Evolutionary conservation across 305 asterid genomes (phyloP).

Genomic region (Ilex paraguariensis): DNA sequence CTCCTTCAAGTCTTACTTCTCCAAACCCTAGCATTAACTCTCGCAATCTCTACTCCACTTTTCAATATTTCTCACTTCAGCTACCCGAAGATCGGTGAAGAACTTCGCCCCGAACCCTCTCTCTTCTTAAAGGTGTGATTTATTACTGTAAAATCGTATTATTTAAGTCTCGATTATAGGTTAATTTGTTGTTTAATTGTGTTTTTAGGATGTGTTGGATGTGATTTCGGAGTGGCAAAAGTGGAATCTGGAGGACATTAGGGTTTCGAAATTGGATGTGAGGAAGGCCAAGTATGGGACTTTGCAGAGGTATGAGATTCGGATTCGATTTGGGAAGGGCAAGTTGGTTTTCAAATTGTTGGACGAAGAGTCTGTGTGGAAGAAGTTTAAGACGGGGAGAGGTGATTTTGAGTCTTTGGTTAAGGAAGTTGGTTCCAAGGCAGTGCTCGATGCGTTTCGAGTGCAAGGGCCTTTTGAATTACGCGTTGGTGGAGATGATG

Average conservation of each 20-base stretch:
- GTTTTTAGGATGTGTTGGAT: slow-evolving; percentile 52
- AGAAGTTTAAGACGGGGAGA: slow-evolving; percentile 34
- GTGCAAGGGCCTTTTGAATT: slow-evolving; percentile 71
- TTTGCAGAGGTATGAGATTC: slow-evolving; percentile 42
- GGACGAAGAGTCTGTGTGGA: slow-evolving; percentile 60
- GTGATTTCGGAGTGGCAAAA: slow-evolving; percentile 51
- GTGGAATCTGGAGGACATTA: slow-evolving; percentile 58
- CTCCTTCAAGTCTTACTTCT: slow-evolving; percentile 11
- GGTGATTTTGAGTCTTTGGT: slow-evolving; percentile 46
- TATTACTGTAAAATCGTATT: neutral
- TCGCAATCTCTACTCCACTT: slow-evolving; percentile 30
- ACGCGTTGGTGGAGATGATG: slow-evolving; percentile 46
- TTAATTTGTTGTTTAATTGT: neutral
- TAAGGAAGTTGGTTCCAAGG: slow-evolving; percentile 36
- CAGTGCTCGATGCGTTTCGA: slow-evolving; percentile 42
- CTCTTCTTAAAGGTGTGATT: slow-evolving; percentile 40
- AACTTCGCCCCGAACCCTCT: slow-evolving; percentile 25
- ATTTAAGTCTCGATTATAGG: neutral
- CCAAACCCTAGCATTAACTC: slow-evolving; percentile 24
- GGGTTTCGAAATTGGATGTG: slow-evolving; percentile 51
- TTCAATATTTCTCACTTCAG: slow-evolving; percentile 55
- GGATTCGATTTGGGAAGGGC: slow-evolving; percentile 43
- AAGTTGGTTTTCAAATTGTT: slow-evolving; percentile 49
- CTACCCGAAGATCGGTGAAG: slow-evolving; percentile 41
- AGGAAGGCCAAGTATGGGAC: slow-evolving; percentile 44